Base-by-base conservation (phyloP, 2,329 filamentous ascomycete genomes). In the Eutypella sp. region DNA sequence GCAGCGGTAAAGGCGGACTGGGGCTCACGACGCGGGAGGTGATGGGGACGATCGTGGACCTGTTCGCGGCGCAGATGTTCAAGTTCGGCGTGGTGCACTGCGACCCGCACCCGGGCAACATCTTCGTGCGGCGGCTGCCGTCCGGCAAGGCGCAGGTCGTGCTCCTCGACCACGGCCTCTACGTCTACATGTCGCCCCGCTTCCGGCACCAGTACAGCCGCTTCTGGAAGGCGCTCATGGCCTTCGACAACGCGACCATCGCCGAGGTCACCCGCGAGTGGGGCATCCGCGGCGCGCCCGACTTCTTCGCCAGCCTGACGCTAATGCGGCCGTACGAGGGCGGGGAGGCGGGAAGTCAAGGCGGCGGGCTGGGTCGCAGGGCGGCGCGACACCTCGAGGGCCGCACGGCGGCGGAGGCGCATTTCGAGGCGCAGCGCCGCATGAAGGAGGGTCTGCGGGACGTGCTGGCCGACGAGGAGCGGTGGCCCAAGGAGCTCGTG, bases 61-160 rank as follows among this genome's bases (percentile, higher is more conserved):
- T 97, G 27, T 99, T 97, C 72, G 88, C 85, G n/a, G 91, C 89
- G 2, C 92, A 97, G 63, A 97, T 97, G 78, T 99, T 96, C 73
- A 85, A 95, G 53, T 97, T 89, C 88, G 93, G 93, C 11, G 79
- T 88, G 37, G 88, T 97, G 0, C 92, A 99, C 71, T 96, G 92
- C 69, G 93, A 99, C 64, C 93, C 93, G 9, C 93, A 99, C 62
- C 93, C 93, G 1, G 92, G 92, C 23, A 99, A 99, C 69, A 93
- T 97, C 65, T 96, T 99, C 70, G 85, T 97, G 61, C 86, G 93
- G 8, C 85, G 93, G 8, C 75, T 89, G 15, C 87, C 90, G 1
- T 84, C 77, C 37, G 92, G 92, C n/a, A 78, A 82, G 37, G 78
- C 92, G 1, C 90, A 99, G 70, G 78, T 99, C 24, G 92, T 97